A percentile compares a stretch with the other conserved stretches of the same genome.
Evolutionary conservation across 2,329 filamentous ascomycete genomes (phyloP).

Genomic region (Aspergillus aculeatinus): DNA sequence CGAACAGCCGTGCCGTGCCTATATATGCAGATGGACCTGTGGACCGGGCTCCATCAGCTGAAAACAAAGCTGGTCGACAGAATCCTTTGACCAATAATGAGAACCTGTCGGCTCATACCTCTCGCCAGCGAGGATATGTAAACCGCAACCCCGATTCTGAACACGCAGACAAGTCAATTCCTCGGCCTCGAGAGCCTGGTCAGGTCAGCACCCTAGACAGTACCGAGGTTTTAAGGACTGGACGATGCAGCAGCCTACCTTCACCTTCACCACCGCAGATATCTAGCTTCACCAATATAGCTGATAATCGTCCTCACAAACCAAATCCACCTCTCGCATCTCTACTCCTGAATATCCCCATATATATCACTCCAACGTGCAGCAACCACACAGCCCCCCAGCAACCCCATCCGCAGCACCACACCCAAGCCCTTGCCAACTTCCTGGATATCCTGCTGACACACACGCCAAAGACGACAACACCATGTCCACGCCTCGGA

Average conservation of each 20-base stretch:
- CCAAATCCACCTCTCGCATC: not conserved
- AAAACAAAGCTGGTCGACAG: not conserved
- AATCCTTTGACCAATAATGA: slow-evolving; percentile 22
- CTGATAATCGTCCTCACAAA: not conserved
- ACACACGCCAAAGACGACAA: not conserved
- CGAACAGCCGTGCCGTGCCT: slow-evolving; percentile 7
- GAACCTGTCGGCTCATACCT: slow-evolving; percentile 21
- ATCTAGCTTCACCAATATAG: not conserved
- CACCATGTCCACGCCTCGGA: not conserved
- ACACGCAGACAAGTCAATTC: not conserved
- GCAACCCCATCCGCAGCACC: not conserved
- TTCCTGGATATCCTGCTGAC: not conserved
- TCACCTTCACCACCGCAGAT: not conserved
- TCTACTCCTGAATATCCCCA: not conserved
- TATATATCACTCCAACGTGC: not conserved
- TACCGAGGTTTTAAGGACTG: too few relatives aligned
- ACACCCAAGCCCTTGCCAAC: not conserved
- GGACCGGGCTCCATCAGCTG: not conserved
- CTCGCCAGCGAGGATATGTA: slow-evolving; percentile 13
- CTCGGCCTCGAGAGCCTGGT: not conserved
- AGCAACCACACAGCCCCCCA: not conserved
- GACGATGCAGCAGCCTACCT: not conserved
- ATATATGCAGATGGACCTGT: slow-evolving; percentile 24
- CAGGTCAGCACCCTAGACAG: not conserved
- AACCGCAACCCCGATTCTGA: not conserved